Base-by-base conservation (phyloP, 352 stramenopile species). In the Pythium myriotylum region DNA sequence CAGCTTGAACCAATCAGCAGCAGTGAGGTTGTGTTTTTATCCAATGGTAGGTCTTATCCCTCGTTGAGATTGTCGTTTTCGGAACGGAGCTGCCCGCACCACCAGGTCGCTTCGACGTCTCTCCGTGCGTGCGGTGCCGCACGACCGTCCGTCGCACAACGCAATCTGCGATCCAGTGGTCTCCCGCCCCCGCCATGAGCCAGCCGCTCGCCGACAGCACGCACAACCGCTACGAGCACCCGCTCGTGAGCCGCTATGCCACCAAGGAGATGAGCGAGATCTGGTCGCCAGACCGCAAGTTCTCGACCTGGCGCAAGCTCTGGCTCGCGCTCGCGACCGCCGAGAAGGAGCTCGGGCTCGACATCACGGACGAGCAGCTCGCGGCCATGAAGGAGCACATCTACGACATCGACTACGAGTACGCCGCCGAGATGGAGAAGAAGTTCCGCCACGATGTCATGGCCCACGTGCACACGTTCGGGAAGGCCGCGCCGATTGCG, bases 361-460 rank as follows among this genome's bases (percentile, higher is more conserved):
- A 96, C 62, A 99, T 99, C 73, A 97, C 86, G 41, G 88, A 98
- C 67, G 96, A 99, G 72, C 97, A 99, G 77, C 71, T 99, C 24
- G 80, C 98, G 64, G 91, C 98, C 68, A 99, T 99, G 97, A 74
- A 92, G 62, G 79, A 76, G 20, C 86, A 99, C 67, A 70, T 99
- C 29, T 92, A 95, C 77, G 92, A 99, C 75, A 98, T 99, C 61
- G 96, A 99, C 80, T 99, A 98, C 76, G 92, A 97, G 52, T 96
- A 98, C 74, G 97, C 97, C 0, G 94, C 81, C 1, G 86, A 98
- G 71, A 99, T 99, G 89, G 97, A 99, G 75, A 91, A 92, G 53
- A 97, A 99, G 72, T 99, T 99, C 72, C 93, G 97, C 60, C 97
- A 99, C 79, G 97, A 99, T 72, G 97, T 99, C 54, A 99, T 99